phyloP scores from a whole-genome alignment of 2,329 filamentous ascomycete species.

The Elsinoe fawcettii region DNA sequence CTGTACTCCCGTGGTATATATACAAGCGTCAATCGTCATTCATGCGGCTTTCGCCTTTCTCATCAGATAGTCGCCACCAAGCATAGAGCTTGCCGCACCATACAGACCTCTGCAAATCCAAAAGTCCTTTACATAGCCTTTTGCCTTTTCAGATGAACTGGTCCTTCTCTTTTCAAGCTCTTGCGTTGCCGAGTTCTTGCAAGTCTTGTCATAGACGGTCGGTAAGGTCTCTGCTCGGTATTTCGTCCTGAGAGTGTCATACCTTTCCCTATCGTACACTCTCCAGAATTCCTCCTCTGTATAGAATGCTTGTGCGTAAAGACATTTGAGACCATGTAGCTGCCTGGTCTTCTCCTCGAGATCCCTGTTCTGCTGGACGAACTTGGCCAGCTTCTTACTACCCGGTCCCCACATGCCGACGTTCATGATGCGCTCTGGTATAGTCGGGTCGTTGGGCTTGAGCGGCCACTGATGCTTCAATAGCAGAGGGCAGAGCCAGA shows the following conservation, averaged over 20 bases:
- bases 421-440: constrained; percentile 41
- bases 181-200: constrained; percentile 11
- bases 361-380: constrained; percentile 60
- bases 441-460: constrained; percentile 18
- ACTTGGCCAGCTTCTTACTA: constrained; percentile 47
- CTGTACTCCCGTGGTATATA: background rate
- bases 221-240: constrained; percentile 57
- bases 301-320: constrained; percentile 83
- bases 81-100: background rate
- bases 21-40: background rate
- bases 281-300: constrained; percentile 62
- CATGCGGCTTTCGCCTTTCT: background rate
- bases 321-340: constrained; percentile 74
- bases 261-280: constrained; percentile 53
- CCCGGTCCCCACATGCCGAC: constrained; percentile 74
- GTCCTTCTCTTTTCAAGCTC: constrained; percentile 6
- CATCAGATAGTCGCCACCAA: constrained; percentile 10
- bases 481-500: constrained; percentile 52
- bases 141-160: background rate
- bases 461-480: constrained; percentile 10
- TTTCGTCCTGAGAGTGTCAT: constrained; percentile 54
- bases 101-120: constrained; percentile 11
- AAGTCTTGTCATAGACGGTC: constrained; percentile 62
- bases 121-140: constrained; percentile 9
- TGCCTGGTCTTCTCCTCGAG: constrained; percentile 62